Evolutionary conservation across 176 grass and related monocot genomes (phyloP).

Genomic region (Thalia dealbata): DNA sequence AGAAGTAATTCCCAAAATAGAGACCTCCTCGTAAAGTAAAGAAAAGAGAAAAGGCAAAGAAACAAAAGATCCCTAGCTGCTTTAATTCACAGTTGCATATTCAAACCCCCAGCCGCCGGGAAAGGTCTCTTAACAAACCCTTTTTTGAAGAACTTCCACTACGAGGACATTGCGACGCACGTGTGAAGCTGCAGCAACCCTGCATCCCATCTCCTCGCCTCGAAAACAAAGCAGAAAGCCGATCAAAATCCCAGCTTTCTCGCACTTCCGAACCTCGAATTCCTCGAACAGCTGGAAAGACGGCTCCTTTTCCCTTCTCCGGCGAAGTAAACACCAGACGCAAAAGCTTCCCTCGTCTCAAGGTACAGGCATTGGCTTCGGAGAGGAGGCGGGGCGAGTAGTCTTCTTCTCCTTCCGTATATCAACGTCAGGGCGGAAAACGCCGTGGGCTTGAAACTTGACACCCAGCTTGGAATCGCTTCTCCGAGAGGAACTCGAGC

Average conservation of each 20-base stretch:
- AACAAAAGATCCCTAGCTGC: not conserved
- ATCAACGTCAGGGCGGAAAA: not conserved
- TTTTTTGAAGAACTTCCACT: not conserved
- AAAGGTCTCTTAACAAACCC: not conserved
- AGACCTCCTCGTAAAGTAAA: not conserved
- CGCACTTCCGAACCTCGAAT: not conserved
- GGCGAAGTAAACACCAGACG: not conserved
- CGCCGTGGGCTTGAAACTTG: not conserved
- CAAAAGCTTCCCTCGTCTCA: not conserved
- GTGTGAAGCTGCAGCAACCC: not conserved
- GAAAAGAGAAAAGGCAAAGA: not conserved
- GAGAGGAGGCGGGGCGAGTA: not conserved
- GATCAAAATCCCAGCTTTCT: not conserved
- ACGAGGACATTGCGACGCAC: not conserved
- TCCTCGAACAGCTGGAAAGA: constrained; percentile 1
- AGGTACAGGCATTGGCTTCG: not conserved
- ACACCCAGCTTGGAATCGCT: not conserved
- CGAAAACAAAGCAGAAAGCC: not conserved
- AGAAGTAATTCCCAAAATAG: not conserved
- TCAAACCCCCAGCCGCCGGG: not conserved
- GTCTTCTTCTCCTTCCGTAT: not conserved
- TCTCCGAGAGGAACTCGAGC: not conserved
- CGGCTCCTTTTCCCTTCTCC: not conserved
- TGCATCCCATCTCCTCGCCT: not conserved
- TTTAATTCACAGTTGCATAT: not conserved